phyloP scores from a whole-genome alignment of 345 rosid species.

The Clausena lansium region DNA sequence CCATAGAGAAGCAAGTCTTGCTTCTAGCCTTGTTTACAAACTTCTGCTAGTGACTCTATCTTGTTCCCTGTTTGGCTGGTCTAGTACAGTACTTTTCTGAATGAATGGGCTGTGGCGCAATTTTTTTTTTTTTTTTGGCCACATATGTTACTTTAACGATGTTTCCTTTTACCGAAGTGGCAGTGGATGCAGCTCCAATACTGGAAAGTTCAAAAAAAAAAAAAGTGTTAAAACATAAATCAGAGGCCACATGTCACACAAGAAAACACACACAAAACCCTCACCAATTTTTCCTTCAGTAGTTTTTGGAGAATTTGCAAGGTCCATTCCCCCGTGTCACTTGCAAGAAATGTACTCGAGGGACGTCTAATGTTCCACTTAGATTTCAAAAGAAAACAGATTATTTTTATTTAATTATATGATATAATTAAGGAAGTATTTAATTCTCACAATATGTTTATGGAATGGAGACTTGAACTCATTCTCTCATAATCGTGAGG shows the following conservation, averaged over 20 bases:
- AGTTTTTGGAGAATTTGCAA: no score
- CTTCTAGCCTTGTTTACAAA: no score
- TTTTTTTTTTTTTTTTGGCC: not conserved
- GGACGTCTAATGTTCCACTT: no score
- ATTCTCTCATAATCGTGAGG: no score
- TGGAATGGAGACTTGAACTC: no score
- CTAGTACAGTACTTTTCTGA: not conserved
- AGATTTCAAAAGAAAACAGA: no score
- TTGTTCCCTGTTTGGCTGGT: not conserved
- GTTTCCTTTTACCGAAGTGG: not conserved
- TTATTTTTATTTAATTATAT: no score
- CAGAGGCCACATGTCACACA: not conserved
- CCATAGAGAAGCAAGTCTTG: not conserved
- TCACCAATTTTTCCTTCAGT: not conserved
- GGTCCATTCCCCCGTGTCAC: no score
- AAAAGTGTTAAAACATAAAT: not conserved
- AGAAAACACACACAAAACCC: not conserved
- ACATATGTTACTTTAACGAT: not conserved
- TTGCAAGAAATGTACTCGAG: no score
- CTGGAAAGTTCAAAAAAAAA: not conserved
- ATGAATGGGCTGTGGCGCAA: no score
- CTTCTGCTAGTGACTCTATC: not conserved
- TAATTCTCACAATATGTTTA: no score
- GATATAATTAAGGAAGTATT: no score
- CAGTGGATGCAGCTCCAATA: not conserved